Conservation (phyloP, 306 rosid species). For the Echinosophora koreensis region DNA sequence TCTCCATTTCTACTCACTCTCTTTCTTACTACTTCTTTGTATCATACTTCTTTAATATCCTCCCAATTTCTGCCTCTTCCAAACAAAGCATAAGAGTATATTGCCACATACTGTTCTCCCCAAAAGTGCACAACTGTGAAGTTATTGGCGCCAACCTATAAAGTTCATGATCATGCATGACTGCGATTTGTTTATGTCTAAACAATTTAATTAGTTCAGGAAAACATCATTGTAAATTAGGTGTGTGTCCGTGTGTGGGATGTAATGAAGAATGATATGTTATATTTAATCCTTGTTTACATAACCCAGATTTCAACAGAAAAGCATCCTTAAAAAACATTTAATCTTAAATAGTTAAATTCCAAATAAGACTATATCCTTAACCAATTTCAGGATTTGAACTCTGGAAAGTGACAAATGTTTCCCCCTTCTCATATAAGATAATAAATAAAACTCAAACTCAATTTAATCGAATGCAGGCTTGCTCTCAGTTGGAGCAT, state of each 20-base stretch:
- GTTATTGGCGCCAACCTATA: constrained; percentile 7
- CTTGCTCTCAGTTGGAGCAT: too few species aligned
- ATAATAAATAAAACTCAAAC: too few species aligned
- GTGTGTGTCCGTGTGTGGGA: neutral
- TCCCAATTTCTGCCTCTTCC: too few species aligned
- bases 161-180: constrained; percentile 7
- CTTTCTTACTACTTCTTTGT: too few species aligned
- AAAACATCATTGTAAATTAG: constrained; percentile 6
- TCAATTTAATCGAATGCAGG: too few species aligned
- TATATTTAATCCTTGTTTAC: neutral
- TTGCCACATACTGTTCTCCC: constrained; percentile 15
- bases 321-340: neutral
- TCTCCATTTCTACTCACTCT: too few species aligned
- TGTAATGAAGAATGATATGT: neutral
- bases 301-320: neutral
- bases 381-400: neutral
- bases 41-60: too few species aligned
- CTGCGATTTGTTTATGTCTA: neutral
- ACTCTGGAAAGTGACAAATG: too few species aligned
- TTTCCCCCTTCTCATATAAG: too few species aligned
- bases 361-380: neutral
- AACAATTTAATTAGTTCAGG: constrained; percentile 20
- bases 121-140: neutral
- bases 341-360: neutral
- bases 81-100: neutral